Percentiles rank a stretch among this genome's conserved stretches.
Evolutionary conservation across 2,329 filamentous ascomycete genomes (phyloP).

Genomic region (Botrytis aclada): DNA sequence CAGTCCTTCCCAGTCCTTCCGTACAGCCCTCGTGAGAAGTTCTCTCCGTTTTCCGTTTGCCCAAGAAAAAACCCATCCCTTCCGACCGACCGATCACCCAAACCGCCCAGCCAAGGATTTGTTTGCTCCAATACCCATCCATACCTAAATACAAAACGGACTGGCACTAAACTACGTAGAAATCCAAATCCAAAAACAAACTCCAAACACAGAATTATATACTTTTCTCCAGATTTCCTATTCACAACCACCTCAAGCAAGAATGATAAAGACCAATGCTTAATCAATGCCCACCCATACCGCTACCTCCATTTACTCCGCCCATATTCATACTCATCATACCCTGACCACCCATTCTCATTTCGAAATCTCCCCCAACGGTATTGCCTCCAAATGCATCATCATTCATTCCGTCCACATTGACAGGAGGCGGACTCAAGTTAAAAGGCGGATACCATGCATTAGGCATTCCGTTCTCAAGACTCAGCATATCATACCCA

Average conservation of each 20-base stretch:
- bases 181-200: background rate
- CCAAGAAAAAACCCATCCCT: background rate
- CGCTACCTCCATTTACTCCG: background rate
- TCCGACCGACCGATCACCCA: background rate
- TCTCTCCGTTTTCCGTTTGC: background rate
- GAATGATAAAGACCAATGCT: background rate
- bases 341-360: background rate
- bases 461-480: slow-evolving; percentile 41
- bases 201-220: background rate
- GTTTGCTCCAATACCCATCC: background rate
- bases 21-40: background rate
- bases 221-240: background rate
- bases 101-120: background rate
- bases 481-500: background rate
- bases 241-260: background rate
- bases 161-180: background rate
- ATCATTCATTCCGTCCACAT: slow-evolving; percentile 36
- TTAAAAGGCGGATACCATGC: slow-evolving; percentile 96
- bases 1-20: background rate
- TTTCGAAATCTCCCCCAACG: slow-evolving; percentile 8
- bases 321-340: slow-evolving; percentile 3
- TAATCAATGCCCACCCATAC: background rate
- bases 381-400: slow-evolving; percentile 28
- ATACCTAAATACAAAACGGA: background rate
- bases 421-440: slow-evolving; percentile 69